phyloP scores from a whole-genome alignment of 2,329 filamentous ascomycete species.

The Ceratocystis albifundus region DNA sequence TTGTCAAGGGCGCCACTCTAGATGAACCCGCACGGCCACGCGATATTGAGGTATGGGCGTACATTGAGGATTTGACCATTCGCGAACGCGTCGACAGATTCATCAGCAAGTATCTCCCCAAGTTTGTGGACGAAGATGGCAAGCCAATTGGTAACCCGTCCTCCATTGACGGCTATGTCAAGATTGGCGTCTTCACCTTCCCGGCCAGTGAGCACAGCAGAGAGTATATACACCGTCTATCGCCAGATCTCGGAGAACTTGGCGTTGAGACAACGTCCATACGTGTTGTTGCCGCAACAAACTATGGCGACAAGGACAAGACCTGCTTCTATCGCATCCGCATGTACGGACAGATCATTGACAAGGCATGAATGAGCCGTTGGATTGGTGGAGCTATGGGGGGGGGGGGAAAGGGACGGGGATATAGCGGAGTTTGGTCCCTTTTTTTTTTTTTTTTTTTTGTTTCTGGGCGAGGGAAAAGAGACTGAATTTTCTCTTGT shows the following conservation, averaged over 20 bases:
- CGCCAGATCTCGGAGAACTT: slow-evolving; percentile 39
- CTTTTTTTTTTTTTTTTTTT: no score
- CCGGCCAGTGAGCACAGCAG: slow-evolving; percentile 36
- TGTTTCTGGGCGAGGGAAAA: not conserved
- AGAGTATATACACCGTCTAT: slow-evolving; percentile 44
- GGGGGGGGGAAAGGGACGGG: not conserved
- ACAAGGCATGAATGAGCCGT: slow-evolving; percentile 3
- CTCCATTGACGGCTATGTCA: slow-evolving; percentile 37
- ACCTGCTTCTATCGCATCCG: slow-evolving; percentile 56
- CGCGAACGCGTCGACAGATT: slow-evolving; percentile 36
- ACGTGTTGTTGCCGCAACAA: slow-evolving; percentile 44
- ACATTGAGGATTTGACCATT: slow-evolving; percentile 38
- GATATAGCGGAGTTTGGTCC: not conserved
- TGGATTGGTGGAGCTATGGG: not conserved
- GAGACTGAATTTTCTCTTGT: not conserved
- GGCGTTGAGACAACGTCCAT: slow-evolving; percentile 41
- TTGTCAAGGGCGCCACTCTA: slow-evolving; percentile 48
- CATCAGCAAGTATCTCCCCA: slow-evolving; percentile 34
- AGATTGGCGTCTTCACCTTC: slow-evolving; percentile 47
- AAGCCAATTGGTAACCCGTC: slow-evolving; percentile 26
- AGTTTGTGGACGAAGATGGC: slow-evolving; percentile 24
- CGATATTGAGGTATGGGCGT: slow-evolving; percentile 59
- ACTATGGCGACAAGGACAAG: slow-evolving; percentile 46
- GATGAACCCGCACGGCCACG: slow-evolving; percentile 52
- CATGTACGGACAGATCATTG: slow-evolving; percentile 40